These are phyloP conservation scores for Amaranthus cruentus DNA, from an alignment of 148 eudicot genomes.

Conservation along the genomic window DNA sequence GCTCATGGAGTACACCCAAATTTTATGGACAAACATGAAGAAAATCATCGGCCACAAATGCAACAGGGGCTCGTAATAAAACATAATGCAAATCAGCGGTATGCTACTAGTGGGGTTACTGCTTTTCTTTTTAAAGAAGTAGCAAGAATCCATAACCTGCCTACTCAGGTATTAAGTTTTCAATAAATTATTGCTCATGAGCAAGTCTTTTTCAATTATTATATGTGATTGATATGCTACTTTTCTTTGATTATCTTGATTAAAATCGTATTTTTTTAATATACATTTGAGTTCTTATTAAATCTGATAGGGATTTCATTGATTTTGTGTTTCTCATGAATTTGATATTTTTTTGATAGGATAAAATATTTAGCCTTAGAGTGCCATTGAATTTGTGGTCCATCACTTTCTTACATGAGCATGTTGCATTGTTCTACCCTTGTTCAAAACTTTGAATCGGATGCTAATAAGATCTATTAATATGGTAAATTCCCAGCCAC, in stretches of 20 bases:
- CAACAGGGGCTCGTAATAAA: constrained; percentile 93
- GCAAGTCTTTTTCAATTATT: background rate
- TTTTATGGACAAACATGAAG: constrained; percentile 85
- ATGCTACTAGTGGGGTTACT: constrained; percentile 92
- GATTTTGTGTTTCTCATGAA: no score
- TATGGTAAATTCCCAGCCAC: no score
- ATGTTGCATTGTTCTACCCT: no score
- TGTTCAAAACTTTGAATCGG: no score
- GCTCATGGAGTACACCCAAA: constrained; percentile 99
- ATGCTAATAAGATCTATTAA: no score
- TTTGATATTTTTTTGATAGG: no score
- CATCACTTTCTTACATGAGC: no score
- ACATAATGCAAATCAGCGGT: constrained; percentile 95
- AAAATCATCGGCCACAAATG: constrained; percentile 84
- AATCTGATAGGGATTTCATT: no score
- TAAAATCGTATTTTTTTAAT: background rate
- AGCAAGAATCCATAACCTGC: constrained; percentile 74
- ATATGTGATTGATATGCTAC: background rate
- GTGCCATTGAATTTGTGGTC: no score
- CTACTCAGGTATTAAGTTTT: constrained; percentile 64
- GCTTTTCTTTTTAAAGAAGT: constrained; percentile 92
- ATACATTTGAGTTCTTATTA: no score
- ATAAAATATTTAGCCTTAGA: no score
- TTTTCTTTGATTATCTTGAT: background rate
- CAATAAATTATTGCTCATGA: background rate